Evolutionary conservation across 1,139 yeast species (phyloP).

Genomic region (Kodamaea fungicola): DNA sequence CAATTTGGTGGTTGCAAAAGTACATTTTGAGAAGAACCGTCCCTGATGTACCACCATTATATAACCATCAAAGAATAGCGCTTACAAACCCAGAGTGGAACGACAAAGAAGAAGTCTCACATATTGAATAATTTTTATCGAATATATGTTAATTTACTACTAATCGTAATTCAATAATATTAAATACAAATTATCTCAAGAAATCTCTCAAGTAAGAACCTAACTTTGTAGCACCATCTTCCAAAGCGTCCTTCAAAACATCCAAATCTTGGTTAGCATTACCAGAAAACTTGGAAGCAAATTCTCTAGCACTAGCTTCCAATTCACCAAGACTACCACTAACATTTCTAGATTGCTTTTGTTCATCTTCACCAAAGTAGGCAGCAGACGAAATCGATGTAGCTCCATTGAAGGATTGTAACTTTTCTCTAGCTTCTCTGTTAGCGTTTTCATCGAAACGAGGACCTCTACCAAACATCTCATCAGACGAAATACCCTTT

Average conservation of each 20-base stretch:
- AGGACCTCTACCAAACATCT: constrained; percentile 83
- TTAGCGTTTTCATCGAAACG: constrained; percentile 75
- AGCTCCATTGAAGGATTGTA: constrained; percentile 81
- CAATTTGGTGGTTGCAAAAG: constrained; percentile 45
- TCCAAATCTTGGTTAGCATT: constrained; percentile 87
- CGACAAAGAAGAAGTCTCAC: constrained; percentile 51
- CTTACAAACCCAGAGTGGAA: constrained; percentile 60
- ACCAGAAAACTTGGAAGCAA: constrained; percentile 65
- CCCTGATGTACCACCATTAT: constrained; percentile 51
- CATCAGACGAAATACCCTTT: constrained; percentile 94
- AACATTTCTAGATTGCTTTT: constrained; percentile 17
- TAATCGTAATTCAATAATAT: not conserved
- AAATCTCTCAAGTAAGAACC: constrained; percentile 84
- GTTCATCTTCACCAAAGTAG: constrained; percentile 85
- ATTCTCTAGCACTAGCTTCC: constrained; percentile 61
- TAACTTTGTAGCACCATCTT: constrained; percentile 86
- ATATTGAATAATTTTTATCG: constrained; percentile 29
- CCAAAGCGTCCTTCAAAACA: constrained; percentile 87
- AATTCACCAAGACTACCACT: constrained; percentile 34
- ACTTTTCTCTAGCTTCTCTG: constrained; percentile 72
- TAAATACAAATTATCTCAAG: constrained; percentile 39
- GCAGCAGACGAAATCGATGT: constrained; percentile 87
- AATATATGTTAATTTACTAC: not conserved
- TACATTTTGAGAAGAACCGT: constrained; percentile 38
- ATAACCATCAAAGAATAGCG: constrained; percentile 55